phyloP scores from a whole-genome alignment of 2,329 filamentous ascomycete genomes.

The Arthrobotrys megalospora region DNA sequence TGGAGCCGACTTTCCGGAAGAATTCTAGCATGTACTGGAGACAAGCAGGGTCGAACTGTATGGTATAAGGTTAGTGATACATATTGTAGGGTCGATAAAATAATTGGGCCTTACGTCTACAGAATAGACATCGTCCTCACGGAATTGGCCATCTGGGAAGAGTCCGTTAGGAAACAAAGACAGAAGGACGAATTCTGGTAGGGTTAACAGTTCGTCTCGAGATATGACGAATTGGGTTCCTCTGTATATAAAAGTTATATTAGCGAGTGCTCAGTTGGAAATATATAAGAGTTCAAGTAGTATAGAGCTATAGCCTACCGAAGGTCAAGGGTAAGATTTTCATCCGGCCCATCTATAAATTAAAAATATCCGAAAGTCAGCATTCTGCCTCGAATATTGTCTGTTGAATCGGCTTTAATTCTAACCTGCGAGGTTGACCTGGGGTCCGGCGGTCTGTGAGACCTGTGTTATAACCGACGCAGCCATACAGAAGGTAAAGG shows the following conservation, averaged over 20 bases:
- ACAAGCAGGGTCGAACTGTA: conserved; percentile 94
- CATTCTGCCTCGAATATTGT: conserved; percentile 4
- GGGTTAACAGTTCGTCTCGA: conserved; percentile 91
- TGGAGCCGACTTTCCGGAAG: conserved; percentile 94
- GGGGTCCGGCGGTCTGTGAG: conserved; percentile 85
- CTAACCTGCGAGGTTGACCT: conserved; percentile 87
- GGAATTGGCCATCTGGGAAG: conserved; percentile 93
- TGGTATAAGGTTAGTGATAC: conserved; percentile 62
- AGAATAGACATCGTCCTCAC: conserved; percentile 93
- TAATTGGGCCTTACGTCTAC: conserved; percentile 83
- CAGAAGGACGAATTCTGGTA: conserved; percentile 95
- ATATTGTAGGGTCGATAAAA: conserved; percentile 28
- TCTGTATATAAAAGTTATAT: conserved; percentile 70
- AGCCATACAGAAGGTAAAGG: conserved; percentile 98
- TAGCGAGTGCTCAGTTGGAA: conserved; percentile 64
- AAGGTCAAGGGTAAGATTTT: conserved; percentile 94
- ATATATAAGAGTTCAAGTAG: conserved; percentile 10
- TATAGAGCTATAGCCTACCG: conserved; percentile 74
- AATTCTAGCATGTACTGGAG: conserved; percentile 99
- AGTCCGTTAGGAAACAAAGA: conserved; percentile 99
- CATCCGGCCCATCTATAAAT: conserved; percentile 82
- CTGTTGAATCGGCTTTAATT: background rate
- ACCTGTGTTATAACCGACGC: conserved; percentile 99
- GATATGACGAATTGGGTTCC: conserved; percentile 94
- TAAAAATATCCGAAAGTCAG: conserved; percentile 61